Base-by-base conservation (phyloP, 2,329 filamentous ascomycete genomes). In the Claviceps paspali region DNA sequence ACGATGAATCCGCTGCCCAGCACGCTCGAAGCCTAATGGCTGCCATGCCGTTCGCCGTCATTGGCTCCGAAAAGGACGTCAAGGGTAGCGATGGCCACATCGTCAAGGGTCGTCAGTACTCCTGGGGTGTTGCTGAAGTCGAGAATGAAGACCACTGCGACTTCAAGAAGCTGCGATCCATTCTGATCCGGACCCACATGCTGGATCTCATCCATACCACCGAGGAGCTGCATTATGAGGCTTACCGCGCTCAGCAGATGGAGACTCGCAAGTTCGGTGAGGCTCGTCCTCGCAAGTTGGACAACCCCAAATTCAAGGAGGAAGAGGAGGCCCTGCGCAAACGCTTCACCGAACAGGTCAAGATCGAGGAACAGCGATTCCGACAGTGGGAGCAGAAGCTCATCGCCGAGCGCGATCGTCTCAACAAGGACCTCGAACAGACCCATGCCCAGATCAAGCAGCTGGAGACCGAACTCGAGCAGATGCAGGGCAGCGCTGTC, bases 281-380 rank as follows among this genome's bases (percentile, higher is more conserved):
- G 69, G 88, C 87, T 42, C 79, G 88, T 49, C 91, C 91, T 51
- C 76, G 88, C 64, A 98, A 98, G 76, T 73, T 98, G 52, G 91
- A 98, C 69, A 98, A 98, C 73, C 91, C 91, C 67, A 98, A 98
- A 73, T 98, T 96, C 76, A 98, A 98, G 77, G 91, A 98, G 63
- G 91, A 98, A 65, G 91, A 98, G 60, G 91, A 98, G 73, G 83
- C 84, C 44, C 78, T 98, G 48, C 80, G 91, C 66, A 98, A 98
- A 79, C 79, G 92, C 52, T 98, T 98, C 68, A 98, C 91, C 51
- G 91, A 98, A 70, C 91, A 98, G 64, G 91, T 98, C 70, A 98
- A 98, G 83, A 83, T 98, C 55, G 92, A 98, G 71, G 91, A 98
- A 68, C 86, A 94, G 69, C 79, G 91, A 49, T 98, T 98, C 79